A percentile compares a stretch with the other conserved stretches of the same genome.
Evolutionary conservation across 2,329 filamentous ascomycete genomes (phyloP).

Genomic region (Pestalotiopsis sp.): DNA sequence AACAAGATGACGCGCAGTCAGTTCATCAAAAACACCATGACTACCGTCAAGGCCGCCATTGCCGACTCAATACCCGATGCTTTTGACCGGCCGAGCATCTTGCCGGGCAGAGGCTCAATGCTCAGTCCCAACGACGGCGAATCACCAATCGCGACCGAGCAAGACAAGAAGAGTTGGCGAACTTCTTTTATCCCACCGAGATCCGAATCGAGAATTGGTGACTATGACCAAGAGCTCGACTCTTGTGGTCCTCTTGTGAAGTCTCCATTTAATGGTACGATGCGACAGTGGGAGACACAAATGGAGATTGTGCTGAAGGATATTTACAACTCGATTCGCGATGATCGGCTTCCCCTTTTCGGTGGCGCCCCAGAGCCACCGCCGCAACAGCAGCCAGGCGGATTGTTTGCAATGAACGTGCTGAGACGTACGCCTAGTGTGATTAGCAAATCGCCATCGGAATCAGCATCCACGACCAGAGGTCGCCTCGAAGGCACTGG

Average conservation of each 20-base stretch:
- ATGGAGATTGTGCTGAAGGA: conserved; percentile 89
- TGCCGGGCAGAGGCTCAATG: conserved; percentile 43
- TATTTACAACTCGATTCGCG: conserved; percentile 87
- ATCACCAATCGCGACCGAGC: conserved; percentile 16
- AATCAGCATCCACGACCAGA: conserved; percentile 65
- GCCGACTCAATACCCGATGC: conserved; percentile 70
- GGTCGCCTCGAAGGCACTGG: conserved; percentile 67
- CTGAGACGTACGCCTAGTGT: conserved; percentile 88
- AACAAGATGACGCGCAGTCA: conserved; percentile 94
- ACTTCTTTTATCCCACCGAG: conserved; percentile 53
- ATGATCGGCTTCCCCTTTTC: conserved; percentile 83
- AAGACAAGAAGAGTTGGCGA: conserved; percentile 31
- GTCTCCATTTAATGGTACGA: conserved; percentile 71
- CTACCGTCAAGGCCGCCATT: conserved; percentile 78
- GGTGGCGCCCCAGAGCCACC: conserved; percentile 56
- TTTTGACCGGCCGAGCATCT: conserved; percentile 60
- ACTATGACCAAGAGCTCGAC: conserved; percentile 43
- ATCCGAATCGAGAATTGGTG: conserved; percentile 42
- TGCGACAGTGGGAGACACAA: conserved; percentile 84
- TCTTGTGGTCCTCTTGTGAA: conserved; percentile 78
- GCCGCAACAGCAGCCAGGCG: conserved; percentile 53
- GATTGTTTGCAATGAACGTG: conserved; percentile 73
- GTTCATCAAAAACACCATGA: conserved; percentile 95
- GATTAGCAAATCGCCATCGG: conserved; percentile 89
- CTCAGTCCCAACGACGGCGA: conserved; percentile 29